phyloP scores from a whole-genome alignment of 345 rosid species.

The Gossypium mustelinum region DNA sequence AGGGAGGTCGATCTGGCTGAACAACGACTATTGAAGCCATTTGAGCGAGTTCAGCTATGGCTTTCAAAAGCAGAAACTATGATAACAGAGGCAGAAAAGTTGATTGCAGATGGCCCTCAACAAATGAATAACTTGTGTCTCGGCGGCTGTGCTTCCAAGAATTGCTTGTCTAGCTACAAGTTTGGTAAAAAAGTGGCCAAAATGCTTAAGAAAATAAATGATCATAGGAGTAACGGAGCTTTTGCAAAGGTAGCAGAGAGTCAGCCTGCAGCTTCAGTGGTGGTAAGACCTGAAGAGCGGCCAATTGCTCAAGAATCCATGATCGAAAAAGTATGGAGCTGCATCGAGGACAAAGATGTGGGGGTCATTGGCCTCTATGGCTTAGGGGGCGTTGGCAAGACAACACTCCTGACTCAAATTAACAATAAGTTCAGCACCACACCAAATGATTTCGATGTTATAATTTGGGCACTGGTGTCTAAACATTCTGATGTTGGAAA shows the following conservation, averaged over 20 bases:
- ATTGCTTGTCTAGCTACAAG: neutral
- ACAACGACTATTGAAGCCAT: neutral
- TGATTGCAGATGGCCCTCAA: neutral
- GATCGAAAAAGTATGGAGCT: neutral
- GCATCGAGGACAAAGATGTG: neutral
- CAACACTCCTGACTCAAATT: neutral
- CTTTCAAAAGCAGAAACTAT: neutral
- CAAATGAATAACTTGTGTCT: neutral
- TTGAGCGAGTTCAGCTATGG: neutral
- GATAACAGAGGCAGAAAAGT: neutral
- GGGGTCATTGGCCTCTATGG: neutral
- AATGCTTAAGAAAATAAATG: constrained; percentile 23
- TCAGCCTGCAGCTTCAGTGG: neutral
- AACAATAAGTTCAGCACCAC: neutral
- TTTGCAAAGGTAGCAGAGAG: constrained; percentile 22
- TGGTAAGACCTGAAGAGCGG: neutral
- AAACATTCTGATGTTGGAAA: neutral
- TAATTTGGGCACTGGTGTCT: neutral
- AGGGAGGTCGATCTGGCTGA: neutral
- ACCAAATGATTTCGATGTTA: neutral
- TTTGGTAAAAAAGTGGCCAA: constrained; percentile 27
- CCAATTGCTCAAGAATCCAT: neutral
- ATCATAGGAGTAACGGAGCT: constrained; percentile 23
- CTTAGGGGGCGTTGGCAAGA: neutral
- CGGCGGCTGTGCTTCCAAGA: neutral